These are phyloP conservation scores for Cicer arietinum DNA, from an alignment of 306 rosid species.

Conservation along the genomic window DNA sequence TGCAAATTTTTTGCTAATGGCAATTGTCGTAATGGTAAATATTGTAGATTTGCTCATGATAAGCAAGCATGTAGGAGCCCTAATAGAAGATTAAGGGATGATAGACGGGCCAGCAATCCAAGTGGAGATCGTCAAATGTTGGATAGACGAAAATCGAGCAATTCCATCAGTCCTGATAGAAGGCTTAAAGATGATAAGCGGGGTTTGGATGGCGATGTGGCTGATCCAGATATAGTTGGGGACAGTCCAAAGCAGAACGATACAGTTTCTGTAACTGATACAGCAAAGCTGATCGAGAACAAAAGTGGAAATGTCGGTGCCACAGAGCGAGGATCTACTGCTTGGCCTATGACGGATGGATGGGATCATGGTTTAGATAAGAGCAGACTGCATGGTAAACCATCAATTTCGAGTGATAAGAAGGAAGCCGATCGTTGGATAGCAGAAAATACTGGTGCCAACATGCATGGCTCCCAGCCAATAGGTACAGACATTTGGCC, in stretches of 20 bases:
- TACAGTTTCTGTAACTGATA: slow-evolving; percentile 49
- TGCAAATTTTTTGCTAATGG: slow-evolving; percentile 91
- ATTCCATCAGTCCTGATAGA: slow-evolving; percentile 69
- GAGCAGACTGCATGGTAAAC: slow-evolving; percentile 54
- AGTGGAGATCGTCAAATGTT: slow-evolving; percentile 54
- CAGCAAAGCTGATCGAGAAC: slow-evolving; percentile 58
- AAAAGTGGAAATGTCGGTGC: slow-evolving; percentile 52
- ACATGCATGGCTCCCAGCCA: slow-evolving; percentile 50
- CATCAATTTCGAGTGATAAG: slow-evolving; percentile 56
- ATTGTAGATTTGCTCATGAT: slow-evolving; percentile 90
- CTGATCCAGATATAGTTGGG: slow-evolving; percentile 54
- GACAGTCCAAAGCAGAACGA: slow-evolving; percentile 58
- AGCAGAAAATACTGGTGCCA: slow-evolving; percentile 55
- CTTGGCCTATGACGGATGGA: slow-evolving; percentile 60
- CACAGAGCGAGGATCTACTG: slow-evolving; percentile 52
- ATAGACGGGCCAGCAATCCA: slow-evolving; percentile 59
- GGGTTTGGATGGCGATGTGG: slow-evolving; percentile 53
- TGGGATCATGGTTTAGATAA: slow-evolving; percentile 56
- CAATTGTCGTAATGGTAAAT: slow-evolving; percentile 87
- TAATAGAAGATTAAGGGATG: slow-evolving; percentile 69
- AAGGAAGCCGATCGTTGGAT: slow-evolving; percentile 60
- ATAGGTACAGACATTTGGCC: slow-evolving; percentile 72
- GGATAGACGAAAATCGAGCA: slow-evolving; percentile 65
- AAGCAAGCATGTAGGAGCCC: slow-evolving; percentile 69
- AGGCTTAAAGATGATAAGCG: slow-evolving; percentile 64